phyloP scores from a whole-genome alignment of 1,284 basidiomycete genomes.

The Ganoderma meredithae region DNA sequence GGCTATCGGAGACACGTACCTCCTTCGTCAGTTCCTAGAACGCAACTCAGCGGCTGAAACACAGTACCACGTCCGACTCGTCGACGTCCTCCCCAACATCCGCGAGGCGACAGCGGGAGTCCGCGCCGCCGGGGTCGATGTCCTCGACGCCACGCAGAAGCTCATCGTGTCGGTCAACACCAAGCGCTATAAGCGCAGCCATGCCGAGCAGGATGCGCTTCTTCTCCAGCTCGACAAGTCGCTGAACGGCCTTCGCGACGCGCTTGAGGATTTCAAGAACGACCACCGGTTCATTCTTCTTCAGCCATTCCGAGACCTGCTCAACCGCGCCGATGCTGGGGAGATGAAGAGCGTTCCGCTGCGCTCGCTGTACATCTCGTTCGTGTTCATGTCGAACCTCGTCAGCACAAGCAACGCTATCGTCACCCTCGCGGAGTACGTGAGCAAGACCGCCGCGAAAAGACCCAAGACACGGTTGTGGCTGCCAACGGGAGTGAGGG shows the following conservation, averaged over 20 bases:
- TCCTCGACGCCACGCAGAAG: slow-evolving; percentile 44
- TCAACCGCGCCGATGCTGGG: slow-evolving; percentile 32
- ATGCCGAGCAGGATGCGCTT: slow-evolving; percentile 37
- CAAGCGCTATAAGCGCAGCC: slow-evolving; percentile 49
- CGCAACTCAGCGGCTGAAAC: slow-evolving; percentile 44
- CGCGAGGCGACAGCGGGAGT: slow-evolving; percentile 51
- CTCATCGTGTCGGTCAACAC: slow-evolving; percentile 56
- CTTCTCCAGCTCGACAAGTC: slow-evolving; percentile 47
- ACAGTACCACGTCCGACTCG: slow-evolving; percentile 48
- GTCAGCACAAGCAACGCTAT: slow-evolving; percentile 51
- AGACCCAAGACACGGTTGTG: slow-evolving; percentile 53
- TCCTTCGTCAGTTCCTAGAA: slow-evolving; percentile 49
- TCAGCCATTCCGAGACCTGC: slow-evolving; percentile 52
- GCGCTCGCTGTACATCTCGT: slow-evolving; percentile 53
- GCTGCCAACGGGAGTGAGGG: slow-evolving; percentile 57
- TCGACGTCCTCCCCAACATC: slow-evolving; percentile 59
- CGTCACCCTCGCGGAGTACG: slow-evolving; percentile 51
- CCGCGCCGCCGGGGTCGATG: slow-evolving; percentile 47
- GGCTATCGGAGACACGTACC: slow-evolving; percentile 46
- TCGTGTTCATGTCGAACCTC: slow-evolving; percentile 56
- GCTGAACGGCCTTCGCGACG: slow-evolving; percentile 45
- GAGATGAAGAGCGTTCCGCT: slow-evolving; percentile 41
- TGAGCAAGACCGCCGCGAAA: slow-evolving; percentile 50
- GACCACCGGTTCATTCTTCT: slow-evolving; percentile 52
- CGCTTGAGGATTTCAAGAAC: slow-evolving; percentile 50